phyloP scores from a whole-genome alignment of 495 filamentous ascomycete genomes.

The Talaromyces ruber region DNA sequence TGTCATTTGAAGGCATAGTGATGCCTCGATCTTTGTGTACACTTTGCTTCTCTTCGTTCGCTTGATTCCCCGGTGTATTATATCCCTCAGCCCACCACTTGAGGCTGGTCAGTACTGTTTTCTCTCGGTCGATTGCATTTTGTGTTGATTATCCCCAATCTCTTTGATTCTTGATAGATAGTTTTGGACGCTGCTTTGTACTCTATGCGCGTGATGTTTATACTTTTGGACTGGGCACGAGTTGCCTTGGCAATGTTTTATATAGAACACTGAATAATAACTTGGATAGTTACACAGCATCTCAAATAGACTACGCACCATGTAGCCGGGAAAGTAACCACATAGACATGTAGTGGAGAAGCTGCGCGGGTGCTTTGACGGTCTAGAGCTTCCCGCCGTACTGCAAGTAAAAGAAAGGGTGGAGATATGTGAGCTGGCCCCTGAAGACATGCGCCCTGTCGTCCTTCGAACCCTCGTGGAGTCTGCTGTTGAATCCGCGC shows the following conservation, averaged over 20 bases:
- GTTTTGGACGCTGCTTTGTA: not conserved
- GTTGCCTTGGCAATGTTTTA: not conserved
- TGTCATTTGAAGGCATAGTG: not conserved
- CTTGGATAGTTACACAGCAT: not conserved
- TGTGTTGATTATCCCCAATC: not conserved
- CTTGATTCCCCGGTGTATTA: constrained; percentile 5
- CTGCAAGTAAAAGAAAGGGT: too few relatives aligned
- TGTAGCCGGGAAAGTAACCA: not conserved
- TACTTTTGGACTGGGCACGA: not conserved
- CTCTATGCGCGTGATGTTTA: constrained; percentile 1
- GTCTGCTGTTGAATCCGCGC: not conserved
- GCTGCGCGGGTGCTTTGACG: not conserved
- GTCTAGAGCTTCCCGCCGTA: not conserved
- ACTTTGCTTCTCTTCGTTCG: not conserved
- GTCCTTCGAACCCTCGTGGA: not conserved
- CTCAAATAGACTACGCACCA: too few relatives aligned
- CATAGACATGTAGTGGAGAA: not conserved
- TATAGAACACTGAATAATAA: not conserved
- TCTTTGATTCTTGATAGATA: not conserved
- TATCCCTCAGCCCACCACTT: not conserved
- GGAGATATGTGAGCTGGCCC: not conserved
- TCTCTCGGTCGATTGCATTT: constrained; percentile 1
- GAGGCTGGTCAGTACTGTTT: constrained; percentile 1
- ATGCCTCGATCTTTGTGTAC: not conserved
- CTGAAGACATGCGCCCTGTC: not conserved